A percentile compares a stretch with the other conserved stretches of the same genome.
These are phyloP conservation scores for Delonix regia DNA, from an alignment of 306 rosid species.

Conservation along the genomic window DNA sequence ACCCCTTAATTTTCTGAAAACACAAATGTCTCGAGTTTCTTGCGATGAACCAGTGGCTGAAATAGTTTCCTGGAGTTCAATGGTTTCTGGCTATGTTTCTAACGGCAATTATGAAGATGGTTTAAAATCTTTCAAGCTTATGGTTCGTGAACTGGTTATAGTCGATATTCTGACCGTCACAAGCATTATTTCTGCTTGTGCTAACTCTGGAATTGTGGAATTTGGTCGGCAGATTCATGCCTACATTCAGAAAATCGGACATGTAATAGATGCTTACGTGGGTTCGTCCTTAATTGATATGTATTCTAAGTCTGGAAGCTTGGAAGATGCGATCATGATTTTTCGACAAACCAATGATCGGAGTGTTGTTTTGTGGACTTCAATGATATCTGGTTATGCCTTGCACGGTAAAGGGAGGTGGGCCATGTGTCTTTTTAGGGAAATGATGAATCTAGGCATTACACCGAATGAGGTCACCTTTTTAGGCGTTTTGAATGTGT, in stretches of 20 bases:
- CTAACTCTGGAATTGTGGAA: conserved; percentile 59
- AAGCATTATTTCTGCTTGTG: conserved; percentile 74
- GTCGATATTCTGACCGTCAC: conserved; percentile 73
- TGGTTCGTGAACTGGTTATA: conserved; percentile 55
- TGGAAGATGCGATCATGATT: conserved; percentile 59
- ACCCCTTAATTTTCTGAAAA: conserved; percentile 42
- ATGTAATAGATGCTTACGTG: conserved; percentile 57
- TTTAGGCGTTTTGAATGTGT: conserved; percentile 77
- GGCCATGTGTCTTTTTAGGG: conserved; percentile 63
- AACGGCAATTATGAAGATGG: conserved; percentile 68
- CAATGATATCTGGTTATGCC: conserved; percentile 80
- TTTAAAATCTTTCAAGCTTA: conserved; percentile 58
- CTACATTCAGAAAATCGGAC: conserved; percentile 64
- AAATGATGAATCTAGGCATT: conserved; percentile 60
- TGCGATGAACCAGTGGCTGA: conserved; percentile 48
- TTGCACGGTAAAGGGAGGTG: conserved; percentile 73
- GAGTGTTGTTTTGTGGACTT: conserved; percentile 76
- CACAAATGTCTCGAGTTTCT: conserved; percentile 34
- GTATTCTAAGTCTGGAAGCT: conserved; percentile 86
- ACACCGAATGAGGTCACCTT: conserved; percentile 82
- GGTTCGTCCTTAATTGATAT: conserved; percentile 77
- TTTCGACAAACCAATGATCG: conserved; percentile 52
- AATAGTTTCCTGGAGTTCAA: conserved; percentile 70
- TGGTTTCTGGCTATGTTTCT: conserved; percentile 75
- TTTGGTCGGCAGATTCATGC: conserved; percentile 77